These are phyloP conservation scores for Forsythia suspensa DNA, from an alignment of 257 asterid genomes.

Conservation along the genomic window DNA sequence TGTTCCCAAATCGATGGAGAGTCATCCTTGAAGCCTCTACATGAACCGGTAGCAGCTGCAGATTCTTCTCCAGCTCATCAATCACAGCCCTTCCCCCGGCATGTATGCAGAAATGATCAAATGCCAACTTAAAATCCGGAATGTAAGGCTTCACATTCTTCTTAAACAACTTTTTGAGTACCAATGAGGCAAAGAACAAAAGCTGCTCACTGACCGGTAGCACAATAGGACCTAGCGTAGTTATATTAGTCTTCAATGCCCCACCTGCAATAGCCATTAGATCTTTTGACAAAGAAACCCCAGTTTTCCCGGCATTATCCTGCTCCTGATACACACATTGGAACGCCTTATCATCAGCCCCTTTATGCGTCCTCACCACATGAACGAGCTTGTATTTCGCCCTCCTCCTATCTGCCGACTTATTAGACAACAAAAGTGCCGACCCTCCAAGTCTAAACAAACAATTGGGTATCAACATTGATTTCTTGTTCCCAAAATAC, in stretches of 20 bases:
- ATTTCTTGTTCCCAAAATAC: conserved; percentile 75
- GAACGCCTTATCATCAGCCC: conserved; percentile 73
- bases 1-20: conserved; percentile 81
- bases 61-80: conserved; percentile 78
- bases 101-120: conserved; percentile 83
- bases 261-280: conserved; percentile 87
- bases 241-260: conserved; percentile 69
- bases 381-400: conserved; percentile 79
- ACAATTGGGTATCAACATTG: conserved; percentile 80
- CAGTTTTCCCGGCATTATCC: conserved; percentile 55
- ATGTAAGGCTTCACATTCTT: conserved; percentile 71
- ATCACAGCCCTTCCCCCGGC: conserved; percentile 89
- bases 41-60: conserved; percentile 57
- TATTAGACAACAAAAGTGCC: conserved; percentile 61
- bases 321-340: conserved; percentile 73
- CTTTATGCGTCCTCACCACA: conserved; percentile 74
- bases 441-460: conserved; percentile 77
- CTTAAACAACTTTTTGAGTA: conserved; percentile 55
- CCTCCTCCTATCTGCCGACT: conserved; percentile 45
- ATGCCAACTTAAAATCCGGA: conserved; percentile 75
- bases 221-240: conserved; percentile 76
- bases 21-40: conserved; percentile 85
- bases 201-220: conserved; percentile 82
- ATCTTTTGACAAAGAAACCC: conserved; percentile 74
- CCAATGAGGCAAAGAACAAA: conserved; percentile 53